Percentiles rank a stretch among this genome's conserved stretches.
Conservation (phyloP, 2,329 filamentous ascomycete species). For the Trichoderma sp. region DNA sequence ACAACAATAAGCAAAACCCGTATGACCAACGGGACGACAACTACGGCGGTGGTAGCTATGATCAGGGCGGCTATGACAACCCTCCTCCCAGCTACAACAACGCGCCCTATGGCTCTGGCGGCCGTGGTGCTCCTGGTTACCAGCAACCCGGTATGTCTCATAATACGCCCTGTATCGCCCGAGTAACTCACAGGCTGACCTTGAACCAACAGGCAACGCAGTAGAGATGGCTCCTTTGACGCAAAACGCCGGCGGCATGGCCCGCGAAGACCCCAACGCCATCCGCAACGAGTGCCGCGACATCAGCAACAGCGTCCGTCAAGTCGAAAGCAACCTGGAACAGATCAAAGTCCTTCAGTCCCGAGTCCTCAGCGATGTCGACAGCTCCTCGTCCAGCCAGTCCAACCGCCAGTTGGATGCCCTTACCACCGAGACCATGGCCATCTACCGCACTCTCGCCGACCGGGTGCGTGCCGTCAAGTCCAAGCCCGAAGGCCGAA, state of each 20-base stretch:
- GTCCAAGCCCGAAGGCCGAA: constrained; percentile 73
- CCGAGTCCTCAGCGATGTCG: constrained; percentile 72
- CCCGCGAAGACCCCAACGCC: constrained; percentile 65
- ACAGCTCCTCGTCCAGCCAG: constrained; percentile 67
- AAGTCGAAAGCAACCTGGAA: constrained; percentile 71
- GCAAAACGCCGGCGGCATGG: constrained; percentile 53
- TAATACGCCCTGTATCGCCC: background rate
- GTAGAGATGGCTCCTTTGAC: constrained; percentile 73
- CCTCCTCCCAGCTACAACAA: constrained; percentile 25
- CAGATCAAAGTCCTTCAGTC: constrained; percentile 72
- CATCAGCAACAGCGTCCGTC: constrained; percentile 75
- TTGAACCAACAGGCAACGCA: constrained; percentile 45
- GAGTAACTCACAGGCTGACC: background rate
- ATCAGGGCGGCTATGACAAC: constrained; percentile 30
- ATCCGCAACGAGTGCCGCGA: constrained; percentile 84
- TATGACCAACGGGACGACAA: constrained; percentile 57
- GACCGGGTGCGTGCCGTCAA: constrained; percentile 82
- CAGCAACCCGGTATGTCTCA: constrained; percentile 36
- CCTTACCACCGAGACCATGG: constrained; percentile 79
- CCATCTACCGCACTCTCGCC: constrained; percentile 75
- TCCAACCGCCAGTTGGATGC: constrained; percentile 71
- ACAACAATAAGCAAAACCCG: constrained; percentile 58
- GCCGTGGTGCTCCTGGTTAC: constrained; percentile 32
- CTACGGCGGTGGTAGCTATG: constrained; percentile 32
- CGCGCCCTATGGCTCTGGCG: constrained; percentile 34